phyloP scores from a whole-genome alignment of 768 basidiomycete genomes.

The Clathrus columnatus region DNA sequence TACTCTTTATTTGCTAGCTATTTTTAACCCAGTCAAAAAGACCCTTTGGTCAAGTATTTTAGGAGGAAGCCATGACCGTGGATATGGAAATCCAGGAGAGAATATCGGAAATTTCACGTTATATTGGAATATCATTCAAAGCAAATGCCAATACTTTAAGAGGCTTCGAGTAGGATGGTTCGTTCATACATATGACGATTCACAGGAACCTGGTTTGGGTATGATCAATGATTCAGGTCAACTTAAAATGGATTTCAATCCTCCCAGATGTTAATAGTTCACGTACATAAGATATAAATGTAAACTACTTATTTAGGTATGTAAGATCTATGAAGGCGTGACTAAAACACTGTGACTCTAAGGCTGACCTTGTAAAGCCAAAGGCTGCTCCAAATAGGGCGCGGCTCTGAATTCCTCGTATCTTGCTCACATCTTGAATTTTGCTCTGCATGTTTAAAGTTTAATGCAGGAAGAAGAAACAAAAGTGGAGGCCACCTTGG shows the following conservation, averaged over 20 bases:
- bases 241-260: conserved; percentile 8
- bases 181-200: conserved; percentile 11
- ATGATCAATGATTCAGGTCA: conserved; percentile 7
- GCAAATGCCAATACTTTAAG: conserved; percentile 5
- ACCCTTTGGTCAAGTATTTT: conserved; percentile 34
- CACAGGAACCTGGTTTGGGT: conserved; percentile 10
- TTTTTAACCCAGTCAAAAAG: conserved; percentile 25
- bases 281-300: too few relatives aligned
- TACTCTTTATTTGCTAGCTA: background rate
- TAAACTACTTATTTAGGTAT: too few relatives aligned
- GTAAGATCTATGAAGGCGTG: too few relatives aligned
- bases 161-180: conserved; percentile 8
- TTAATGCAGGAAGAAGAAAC: background rate
- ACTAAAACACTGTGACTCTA: background rate
- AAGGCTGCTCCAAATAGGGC: too few relatives aligned
- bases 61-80: conserved; percentile 25
- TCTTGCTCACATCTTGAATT: background rate
- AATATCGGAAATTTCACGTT: conserved; percentile 10
- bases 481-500: background rate
- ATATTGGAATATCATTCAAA: conserved; percentile 10
- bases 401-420: too few relatives aligned
- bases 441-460: background rate
- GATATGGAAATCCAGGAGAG: conserved; percentile 10
- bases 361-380: too few relatives aligned
- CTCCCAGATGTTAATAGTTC: conserved; percentile 1